Evolutionary conservation across 2,329 filamentous ascomycete genomes (phyloP), one percentile per base, ranked within the genome.

Genomic region (Aspergillus sp.): DNA sequence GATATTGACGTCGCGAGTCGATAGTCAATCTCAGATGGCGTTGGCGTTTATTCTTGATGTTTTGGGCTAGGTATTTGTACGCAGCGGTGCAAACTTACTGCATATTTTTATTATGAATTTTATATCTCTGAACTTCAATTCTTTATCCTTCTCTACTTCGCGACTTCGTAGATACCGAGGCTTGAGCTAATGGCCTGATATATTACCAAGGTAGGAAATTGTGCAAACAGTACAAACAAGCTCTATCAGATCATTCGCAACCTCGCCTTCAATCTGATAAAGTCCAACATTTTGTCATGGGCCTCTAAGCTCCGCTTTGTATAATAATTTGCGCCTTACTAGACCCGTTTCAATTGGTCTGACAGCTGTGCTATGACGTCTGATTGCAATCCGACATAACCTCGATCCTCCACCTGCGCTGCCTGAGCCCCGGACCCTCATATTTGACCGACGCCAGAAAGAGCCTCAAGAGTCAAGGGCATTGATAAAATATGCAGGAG

Each of bases 151-250:
- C 24, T 3, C 21, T 21, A 21, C 21, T 21, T 21, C 21, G 21
- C 21, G 21, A 21, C 21, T 21, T 21, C 21, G 27, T 31, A 31
- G 9, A 31, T 31, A 9, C 27, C 27, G 27, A 31, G 9, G 27
- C 27, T 31, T 31, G 9, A 4, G 23, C 7, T 24, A 24, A 24
- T 24, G 6, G 33, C 33, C 33, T 35, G 33, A 43, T 49, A 24
- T 31, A 31, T 11, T 31, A 31, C 27, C 8, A 27, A 27, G 7
- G 27, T n/a, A 40, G 27, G 49, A 9, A 31, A 14, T 15, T 5
- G 33, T 55, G 62, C 63, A 67, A 62, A 64, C 62, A 37, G 23
- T 43, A 53, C 56, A 61, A 66, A 64, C 57, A 57, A 48, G 46
- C 40, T 48, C 45, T 56, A 49, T 56, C 52, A 58, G 45, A 31